Conservation (phyloP, 1,284 basidiomycete species). For the Melanopsichium pennsylvanicum region DNA sequence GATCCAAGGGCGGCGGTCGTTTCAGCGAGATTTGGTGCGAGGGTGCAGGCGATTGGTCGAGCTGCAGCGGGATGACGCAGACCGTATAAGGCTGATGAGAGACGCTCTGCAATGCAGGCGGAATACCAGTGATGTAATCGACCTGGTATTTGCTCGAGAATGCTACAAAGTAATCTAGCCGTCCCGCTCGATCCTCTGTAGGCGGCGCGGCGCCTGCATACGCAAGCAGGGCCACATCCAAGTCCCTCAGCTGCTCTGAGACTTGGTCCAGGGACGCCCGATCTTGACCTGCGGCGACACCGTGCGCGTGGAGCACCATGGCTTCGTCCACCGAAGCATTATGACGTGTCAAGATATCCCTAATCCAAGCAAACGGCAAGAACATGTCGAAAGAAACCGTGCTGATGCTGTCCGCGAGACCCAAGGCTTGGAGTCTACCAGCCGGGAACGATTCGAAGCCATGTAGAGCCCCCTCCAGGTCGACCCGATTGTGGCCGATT, state of each 20-base stretch:
- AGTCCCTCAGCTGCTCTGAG: conserved; percentile 18
- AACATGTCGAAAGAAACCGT: conserved; percentile 20
- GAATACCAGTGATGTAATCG: conserved; percentile 25
- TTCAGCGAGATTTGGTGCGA: conserved; percentile 6
- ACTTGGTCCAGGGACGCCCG: conserved; percentile 20
- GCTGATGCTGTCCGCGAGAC: conserved; percentile 5
- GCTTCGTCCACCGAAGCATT: conserved; percentile 2
- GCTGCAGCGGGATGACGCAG: conserved; percentile 22
- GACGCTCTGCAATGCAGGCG: conserved; percentile 5
- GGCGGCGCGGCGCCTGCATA: not conserved
- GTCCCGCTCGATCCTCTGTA: not conserved
- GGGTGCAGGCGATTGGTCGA: conserved; percentile 13
- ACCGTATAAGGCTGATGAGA: conserved; percentile 9
- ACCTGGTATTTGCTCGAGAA: conserved; percentile 31
- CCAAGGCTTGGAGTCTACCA: conserved; percentile 7
- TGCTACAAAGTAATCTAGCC: conserved; percentile 16
- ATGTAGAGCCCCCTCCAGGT: conserved; percentile 12
- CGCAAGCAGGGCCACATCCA: conserved; percentile 25
- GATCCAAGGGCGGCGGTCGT: conserved; percentile 1
- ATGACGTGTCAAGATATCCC: conserved; percentile 14
- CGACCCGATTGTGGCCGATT: conserved; percentile 9
- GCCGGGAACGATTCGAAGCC: conserved; percentile 3
- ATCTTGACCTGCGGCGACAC: not conserved
- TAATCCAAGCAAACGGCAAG: conserved; percentile 25
- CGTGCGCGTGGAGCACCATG: conserved; percentile 20